Percentiles rank a stretch among this genome's conserved stretches.
phyloP scores from a whole-genome alignment of 441 rosid genomes.

The Manihot esculenta region DNA sequence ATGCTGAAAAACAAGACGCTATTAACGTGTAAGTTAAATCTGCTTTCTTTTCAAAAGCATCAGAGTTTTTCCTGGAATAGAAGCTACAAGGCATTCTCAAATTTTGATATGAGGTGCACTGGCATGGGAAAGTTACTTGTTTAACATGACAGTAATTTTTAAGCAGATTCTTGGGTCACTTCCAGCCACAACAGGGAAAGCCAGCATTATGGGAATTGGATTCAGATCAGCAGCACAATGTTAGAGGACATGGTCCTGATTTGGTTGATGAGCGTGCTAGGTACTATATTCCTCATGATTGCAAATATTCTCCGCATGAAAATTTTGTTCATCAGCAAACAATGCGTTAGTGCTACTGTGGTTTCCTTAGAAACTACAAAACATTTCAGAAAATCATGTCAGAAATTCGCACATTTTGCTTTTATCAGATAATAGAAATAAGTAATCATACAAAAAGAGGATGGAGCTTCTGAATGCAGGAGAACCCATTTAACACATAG shows the following conservation, averaged over 20 bases:
- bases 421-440: background rate
- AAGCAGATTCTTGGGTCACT: conserved; percentile 90
- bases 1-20: conserved; percentile 96
- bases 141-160: conserved; percentile 15
- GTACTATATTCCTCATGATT: conserved; percentile 33
- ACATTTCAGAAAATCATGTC: background rate
- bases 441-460: background rate
- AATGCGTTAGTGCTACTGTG: background rate
- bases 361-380: conserved; percentile 1
- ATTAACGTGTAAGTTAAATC: conserved; percentile 69
- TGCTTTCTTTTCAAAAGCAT: background rate
- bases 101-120: background rate
- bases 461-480: background rate
- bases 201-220: conserved; percentile 92
- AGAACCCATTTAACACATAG: background rate
- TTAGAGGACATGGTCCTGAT: conserved; percentile 46
- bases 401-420: background rate
- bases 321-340: background rate
- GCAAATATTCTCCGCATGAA: conserved; percentile 5
- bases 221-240: conserved; percentile 72
- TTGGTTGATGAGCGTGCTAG: conserved; percentile 45
- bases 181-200: conserved; percentile 78
- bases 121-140: background rate
- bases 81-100: background rate
- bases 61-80: background rate